phyloP scores from a whole-genome alignment of 1,284 basidiomycete genomes.

The Sanghuangporus baumii region DNA sequence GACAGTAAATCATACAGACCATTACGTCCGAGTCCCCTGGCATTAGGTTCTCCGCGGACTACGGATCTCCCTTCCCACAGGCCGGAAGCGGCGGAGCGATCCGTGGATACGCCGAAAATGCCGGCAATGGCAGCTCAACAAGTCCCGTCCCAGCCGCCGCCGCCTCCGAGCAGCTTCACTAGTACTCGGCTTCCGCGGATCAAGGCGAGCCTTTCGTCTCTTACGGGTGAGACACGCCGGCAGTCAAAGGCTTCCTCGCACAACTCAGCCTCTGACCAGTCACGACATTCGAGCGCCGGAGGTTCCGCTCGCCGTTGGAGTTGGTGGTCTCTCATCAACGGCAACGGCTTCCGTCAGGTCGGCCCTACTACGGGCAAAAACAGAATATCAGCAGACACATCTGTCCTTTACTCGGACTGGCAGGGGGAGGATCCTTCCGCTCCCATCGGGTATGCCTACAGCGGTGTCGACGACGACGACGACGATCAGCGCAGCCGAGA shows the following conservation, averaged over 20 bases:
- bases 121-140: not conserved
- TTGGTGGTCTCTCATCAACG: slow-evolving; percentile 14
- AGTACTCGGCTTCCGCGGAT: not conserved
- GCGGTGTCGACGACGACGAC: slow-evolving; percentile 6
- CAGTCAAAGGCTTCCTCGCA: slow-evolving; percentile 9
- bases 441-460: slow-evolving; percentile 15
- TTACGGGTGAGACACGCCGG: slow-evolving; percentile 3
- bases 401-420: slow-evolving; percentile 7
- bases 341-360: slow-evolving; percentile 13
- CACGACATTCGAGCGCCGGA: slow-evolving; percentile 1
- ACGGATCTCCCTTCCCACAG: not conserved
- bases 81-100: not conserved
- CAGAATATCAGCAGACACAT: slow-evolving; percentile 16
- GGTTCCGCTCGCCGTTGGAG: slow-evolving; percentile 13
- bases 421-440: slow-evolving; percentile 10
- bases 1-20: not conserved
- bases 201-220: slow-evolving; percentile 6
- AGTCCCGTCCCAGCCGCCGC: not conserved
- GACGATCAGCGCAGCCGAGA: not conserved
- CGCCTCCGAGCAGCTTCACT: not conserved
- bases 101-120: not conserved
- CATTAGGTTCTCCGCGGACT: not conserved
- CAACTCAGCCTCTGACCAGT: slow-evolving; percentile 10
- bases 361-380: slow-evolving; percentile 15
- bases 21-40: slow-evolving; percentile 1